Evolutionary conservation across 192 early-diverging fungal species (phyloP).

Genomic region (Coemansia sp.): DNA sequence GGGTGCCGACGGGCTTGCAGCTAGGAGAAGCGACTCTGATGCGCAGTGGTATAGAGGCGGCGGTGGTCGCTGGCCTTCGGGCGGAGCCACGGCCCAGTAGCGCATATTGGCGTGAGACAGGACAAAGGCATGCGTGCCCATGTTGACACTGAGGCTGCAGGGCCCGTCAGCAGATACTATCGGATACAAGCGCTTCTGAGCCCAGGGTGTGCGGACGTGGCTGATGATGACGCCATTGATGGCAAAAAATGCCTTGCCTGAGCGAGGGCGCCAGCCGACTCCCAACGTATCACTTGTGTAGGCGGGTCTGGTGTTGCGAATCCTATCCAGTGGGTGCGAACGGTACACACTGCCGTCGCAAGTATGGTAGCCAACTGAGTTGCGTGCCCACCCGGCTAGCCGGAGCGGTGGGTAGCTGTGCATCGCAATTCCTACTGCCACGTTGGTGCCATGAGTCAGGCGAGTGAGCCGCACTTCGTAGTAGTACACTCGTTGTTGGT

Average conservation of each 20-base stretch:
- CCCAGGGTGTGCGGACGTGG: constrained; percentile 62
- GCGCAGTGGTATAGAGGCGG: constrained; percentile 59
- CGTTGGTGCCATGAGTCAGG: constrained; percentile 58
- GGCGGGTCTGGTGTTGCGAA: constrained; percentile 11
- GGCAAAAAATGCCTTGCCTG: constrained; percentile 71
- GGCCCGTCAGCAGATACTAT: constrained; percentile 50
- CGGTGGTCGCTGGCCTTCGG: constrained; percentile 43
- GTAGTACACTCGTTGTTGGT: constrained; percentile 53
- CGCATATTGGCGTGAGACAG: constrained; percentile 49
- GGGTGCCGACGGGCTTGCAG: not conserved
- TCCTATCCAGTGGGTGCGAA: constrained; percentile 55
- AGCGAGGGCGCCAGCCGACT: constrained; percentile 67
- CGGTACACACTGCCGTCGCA: constrained; percentile 62
- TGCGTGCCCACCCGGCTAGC: constrained; percentile 71
- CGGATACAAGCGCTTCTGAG: constrained; percentile 61
- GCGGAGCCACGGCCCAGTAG: constrained; percentile 45
- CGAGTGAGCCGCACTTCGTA: constrained; percentile 51
- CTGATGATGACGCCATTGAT: constrained; percentile 65
- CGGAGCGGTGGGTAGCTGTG: constrained; percentile 66
- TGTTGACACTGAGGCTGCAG: constrained; percentile 38
- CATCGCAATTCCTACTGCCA: constrained; percentile 69
- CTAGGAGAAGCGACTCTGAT: constrained; percentile 61
- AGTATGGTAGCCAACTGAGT: constrained; percentile 69
- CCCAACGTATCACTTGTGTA: constrained; percentile 66
- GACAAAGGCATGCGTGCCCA: constrained; percentile 48